Evolutionary conservation across 352 stramenopile species (phyloP), one percentile per base, ranked within the genome.

Genomic region (Phytophthora europaea): DNA sequence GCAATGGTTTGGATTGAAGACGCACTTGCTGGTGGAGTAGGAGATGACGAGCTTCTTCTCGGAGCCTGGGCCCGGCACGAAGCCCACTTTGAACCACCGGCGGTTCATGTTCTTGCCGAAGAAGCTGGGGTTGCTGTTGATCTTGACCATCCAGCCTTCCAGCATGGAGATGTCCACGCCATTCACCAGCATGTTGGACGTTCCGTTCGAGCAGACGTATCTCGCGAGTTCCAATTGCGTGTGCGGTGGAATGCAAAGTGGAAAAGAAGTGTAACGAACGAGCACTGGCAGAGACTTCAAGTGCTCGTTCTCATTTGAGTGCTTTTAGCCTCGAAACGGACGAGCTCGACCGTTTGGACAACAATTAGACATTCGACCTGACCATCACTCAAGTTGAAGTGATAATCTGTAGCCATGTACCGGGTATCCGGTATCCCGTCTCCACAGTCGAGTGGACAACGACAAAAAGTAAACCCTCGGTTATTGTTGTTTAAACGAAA

Each of bases 101-200:
- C 88, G 85, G 56, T 85, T 94, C 69, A 74, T 87, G 67, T 77
- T 88, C 70, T 92, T 93, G 63, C 87, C 86, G 36, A 95, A 95
- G 72, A 94, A 79, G 28, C 82, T 90, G 54, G 84, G 87, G 33
- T 94, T 94, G 81, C 75, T 94, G 67, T 95, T 93, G 83, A 94
- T 92, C 71, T 95, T 95, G 72, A 92, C 64, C 86, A 95, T 92
- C 87, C 87, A 95, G 33, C 89, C 89, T 69, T 95, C 89, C 31
- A 94, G 79, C 74, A 85, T 84, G 60, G 85, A 90, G 79, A 95
- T 94, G 65, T 95, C 86, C 20, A 95, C 86, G 40, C 89, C 89
- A 36, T 95, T 86, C 15, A 91, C 85, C 64, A 92, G 61, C 72
- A 75, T 82, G 47, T 31, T 31, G 28, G 28, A 7, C 28, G 28